These are phyloP conservation scores for Boletus subparvulus DNA, from an alignment of 768 basidiomycete species.

Conservation along the genomic window DNA sequence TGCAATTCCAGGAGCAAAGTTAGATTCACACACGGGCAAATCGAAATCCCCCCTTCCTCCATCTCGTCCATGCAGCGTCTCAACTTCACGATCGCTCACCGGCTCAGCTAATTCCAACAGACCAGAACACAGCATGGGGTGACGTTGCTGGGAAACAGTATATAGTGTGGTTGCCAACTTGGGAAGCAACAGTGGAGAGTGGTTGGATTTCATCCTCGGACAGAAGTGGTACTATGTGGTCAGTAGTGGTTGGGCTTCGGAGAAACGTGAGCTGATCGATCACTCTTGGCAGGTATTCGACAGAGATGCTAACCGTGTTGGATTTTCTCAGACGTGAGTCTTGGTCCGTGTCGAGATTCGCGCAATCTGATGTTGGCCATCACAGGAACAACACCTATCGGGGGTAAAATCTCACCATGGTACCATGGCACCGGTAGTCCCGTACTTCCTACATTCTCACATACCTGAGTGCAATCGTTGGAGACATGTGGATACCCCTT, in stretches of 20 bases:
- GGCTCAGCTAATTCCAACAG: conserved; percentile 17
- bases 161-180: neutral
- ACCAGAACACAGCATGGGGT: conserved; percentile 17
- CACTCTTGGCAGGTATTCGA: conserved; percentile 19
- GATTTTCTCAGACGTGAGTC: conserved; percentile 27
- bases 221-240: neutral
- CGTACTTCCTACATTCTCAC: neutral
- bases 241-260: neutral
- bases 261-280: neutral
- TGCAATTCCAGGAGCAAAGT: conserved; percentile 14
- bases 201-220: too few relatives aligned
- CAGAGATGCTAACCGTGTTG: conserved; percentile 16
- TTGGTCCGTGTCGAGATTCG: neutral
- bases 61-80: conserved; percentile 16
- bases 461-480: neutral
- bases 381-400: conserved; percentile 17
- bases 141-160: conserved; percentile 12
- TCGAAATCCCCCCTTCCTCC: conserved; percentile 17
- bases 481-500: too few relatives aligned
- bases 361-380: neutral
- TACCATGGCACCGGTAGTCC: too few relatives aligned
- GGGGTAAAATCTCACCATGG: neutral
- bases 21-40: conserved; percentile 8
- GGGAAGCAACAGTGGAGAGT: neutral
- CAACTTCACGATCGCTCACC: conserved; percentile 11